These are phyloP conservation scores for Gossypium rotundifolium DNA, from an alignment of 345 rosid species.

Conservation along the genomic window DNA sequence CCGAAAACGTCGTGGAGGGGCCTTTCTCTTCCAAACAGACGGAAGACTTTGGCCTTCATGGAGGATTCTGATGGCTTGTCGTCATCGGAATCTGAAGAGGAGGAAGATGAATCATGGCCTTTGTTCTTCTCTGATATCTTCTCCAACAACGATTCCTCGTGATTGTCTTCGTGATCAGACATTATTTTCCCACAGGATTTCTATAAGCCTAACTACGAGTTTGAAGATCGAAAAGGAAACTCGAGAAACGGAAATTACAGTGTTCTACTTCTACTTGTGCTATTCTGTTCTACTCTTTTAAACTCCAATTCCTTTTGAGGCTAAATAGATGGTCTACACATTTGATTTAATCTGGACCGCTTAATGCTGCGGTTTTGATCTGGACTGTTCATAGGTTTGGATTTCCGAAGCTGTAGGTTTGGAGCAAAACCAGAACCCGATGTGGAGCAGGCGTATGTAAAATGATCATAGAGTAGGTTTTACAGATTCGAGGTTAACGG, in stretches of 20 bases:
- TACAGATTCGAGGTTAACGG: slow-evolving; percentile 1
- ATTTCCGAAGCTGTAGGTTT: not conserved
- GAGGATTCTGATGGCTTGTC: slow-evolving; percentile 26
- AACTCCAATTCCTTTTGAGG: not conserved
- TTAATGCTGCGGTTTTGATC: not conserved
- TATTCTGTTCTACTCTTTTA: not conserved
- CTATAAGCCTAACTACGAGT: not conserved
- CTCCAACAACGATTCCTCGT: slow-evolving; percentile 42
- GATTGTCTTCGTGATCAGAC: slow-evolving; percentile 33
- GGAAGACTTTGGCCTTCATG: slow-evolving; percentile 34
- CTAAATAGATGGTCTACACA: not conserved
- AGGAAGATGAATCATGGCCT: slow-evolving; percentile 26
- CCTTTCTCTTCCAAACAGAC: slow-evolving; percentile 60
- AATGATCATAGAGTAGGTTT: not conserved
- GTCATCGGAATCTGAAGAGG: slow-evolving; percentile 38
- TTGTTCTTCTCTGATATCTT: slow-evolving; percentile 42
- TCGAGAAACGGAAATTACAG: not conserved
- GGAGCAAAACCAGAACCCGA: not conserved
- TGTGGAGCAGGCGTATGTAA: not conserved
- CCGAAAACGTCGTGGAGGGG: slow-evolving; percentile 60
- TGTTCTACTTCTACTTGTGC: too few relatives aligned
- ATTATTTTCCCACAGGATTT: not conserved
- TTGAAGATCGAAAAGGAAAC: not conserved
- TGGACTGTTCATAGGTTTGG: not conserved
- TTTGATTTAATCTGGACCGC: slow-evolving; percentile 18